Evolutionary conservation across 75 land plant species (phyloP).

Genomic region (Cryptomeria japonica): DNA sequence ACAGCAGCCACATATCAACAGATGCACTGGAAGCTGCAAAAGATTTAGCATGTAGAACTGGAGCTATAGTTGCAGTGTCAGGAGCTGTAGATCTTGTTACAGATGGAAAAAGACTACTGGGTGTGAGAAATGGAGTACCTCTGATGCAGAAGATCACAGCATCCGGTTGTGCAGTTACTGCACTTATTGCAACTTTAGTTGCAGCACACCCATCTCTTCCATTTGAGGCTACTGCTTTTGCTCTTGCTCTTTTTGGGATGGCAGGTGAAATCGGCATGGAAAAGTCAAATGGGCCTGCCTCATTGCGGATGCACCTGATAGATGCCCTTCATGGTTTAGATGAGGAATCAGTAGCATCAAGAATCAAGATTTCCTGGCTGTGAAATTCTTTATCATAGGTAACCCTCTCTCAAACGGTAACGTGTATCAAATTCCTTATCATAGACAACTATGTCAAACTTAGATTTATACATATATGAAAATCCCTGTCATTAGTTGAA

Average conservation of each 20-base stretch:
- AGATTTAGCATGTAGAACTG: conserved; percentile 51
- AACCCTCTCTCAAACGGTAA: neutral
- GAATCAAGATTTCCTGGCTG: conserved; percentile 41
- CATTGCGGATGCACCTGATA: conserved; percentile 80
- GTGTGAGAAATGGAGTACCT: conserved; percentile 82
- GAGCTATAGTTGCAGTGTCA: conserved; percentile 83
- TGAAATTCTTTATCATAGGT: neutral
- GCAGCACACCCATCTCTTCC: conserved; percentile 56
- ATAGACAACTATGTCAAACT: neutral
- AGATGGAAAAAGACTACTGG: conserved; percentile 66
- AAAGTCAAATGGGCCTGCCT: conserved; percentile 82
- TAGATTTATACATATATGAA: neutral
- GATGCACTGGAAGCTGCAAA: conserved; percentile 92
- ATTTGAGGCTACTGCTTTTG: conserved; percentile 75
- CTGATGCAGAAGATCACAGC: conserved; percentile 94
- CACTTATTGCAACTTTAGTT: conserved; percentile 88
- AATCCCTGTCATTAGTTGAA: neutral
- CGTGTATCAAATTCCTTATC: neutral
- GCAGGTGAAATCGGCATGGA: conserved; percentile 84
- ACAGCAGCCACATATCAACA: conserved; percentile 67
- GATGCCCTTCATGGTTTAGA: conserved; percentile 78
- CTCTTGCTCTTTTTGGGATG: conserved; percentile 80
- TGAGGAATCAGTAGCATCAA: conserved; percentile 46
- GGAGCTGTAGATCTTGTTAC: conserved; percentile 90
- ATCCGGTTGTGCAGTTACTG: conserved; percentile 91